Evolutionary conservation across 1,284 basidiomycete species (phyloP), one percentile per base, ranked within the genome.

Genomic region (Acaromyces ingoldii): DNA sequence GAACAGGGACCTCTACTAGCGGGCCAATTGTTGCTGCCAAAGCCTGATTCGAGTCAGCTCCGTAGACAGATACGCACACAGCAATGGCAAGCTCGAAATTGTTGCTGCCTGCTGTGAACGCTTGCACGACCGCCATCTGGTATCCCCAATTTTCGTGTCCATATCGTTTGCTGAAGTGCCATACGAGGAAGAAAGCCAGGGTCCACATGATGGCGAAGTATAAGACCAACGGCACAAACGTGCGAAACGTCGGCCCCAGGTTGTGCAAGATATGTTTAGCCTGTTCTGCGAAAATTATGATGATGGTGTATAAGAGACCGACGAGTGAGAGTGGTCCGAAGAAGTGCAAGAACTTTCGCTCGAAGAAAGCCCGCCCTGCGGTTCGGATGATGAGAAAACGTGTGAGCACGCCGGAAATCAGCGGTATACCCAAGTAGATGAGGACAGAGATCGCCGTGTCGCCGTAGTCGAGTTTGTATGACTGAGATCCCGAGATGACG

Each of bases 181-280:
- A 68, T 15, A 87, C 76, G 13, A 83, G 64, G 30, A 73, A 76
- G 62, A 89, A 88, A 0, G 84, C 81, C 1, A 78, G 74, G 2
- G 78, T 79, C 86, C 87, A 90, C 82, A 89, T 87, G 72, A 89
- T 76, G 22, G 81, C 61, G 70, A 90, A 91, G 77, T 91, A 91
- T 30, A 77, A 50, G 0, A 76, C 77, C 76, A 89, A 81, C 0
- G 89, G 89, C 1, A 89, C 88, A 59, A 87, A 83, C 0, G 74
- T 76, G 31, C 69, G 51, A 29, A 63, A 64, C 2, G 62, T 57
- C 13, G 53, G 56, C 9, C 66, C 64, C 21, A 67, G 49, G 45
- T 70, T 63, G 53, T 70, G 50, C 36, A 72, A 49, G 25, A 72
- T 69, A 22, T 63, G 60, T 38, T 57, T 49, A 0, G 71, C 65